Evolutionary conservation across 108 stramenopile genomes (phyloP).

Genomic region (Aurantiochytrium sp.): DNA sequence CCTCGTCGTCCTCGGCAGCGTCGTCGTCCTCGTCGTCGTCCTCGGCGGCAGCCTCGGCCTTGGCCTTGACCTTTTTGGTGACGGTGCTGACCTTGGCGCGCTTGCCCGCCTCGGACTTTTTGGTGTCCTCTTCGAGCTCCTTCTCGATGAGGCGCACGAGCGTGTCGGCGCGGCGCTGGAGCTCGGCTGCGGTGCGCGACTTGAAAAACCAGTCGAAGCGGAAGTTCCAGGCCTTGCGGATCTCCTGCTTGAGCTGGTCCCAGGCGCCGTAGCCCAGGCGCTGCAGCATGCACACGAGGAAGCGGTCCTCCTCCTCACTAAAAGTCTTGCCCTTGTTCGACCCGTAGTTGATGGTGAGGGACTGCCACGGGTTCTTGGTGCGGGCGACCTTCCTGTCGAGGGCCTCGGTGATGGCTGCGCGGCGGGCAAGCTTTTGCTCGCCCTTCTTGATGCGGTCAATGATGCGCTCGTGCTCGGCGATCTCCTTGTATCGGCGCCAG

Average conservation of each 20-base stretch:
- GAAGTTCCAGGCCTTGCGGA: conserved; percentile 88
- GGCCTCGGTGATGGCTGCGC: conserved; percentile 72
- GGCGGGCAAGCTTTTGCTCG: conserved; percentile 75
- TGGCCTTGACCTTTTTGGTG: neutral
- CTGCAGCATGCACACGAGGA: conserved; percentile 88
- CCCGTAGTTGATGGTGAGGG: conserved; percentile 75
- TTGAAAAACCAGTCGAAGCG: conserved; percentile 98
- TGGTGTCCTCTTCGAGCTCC: conserved; percentile 44
- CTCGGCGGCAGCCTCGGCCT: neutral
- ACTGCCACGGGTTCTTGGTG: conserved; percentile 54
- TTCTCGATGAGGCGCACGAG: conserved; percentile 54
- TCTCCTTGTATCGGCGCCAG: conserved; percentile 73
- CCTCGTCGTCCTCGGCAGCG: neutral
- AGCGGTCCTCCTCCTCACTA: conserved; percentile 92
- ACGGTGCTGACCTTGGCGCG: neutral
- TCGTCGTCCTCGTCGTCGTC: neutral
- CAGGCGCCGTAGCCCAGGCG: conserved; percentile 82
- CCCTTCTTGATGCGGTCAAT: conserved; percentile 81
- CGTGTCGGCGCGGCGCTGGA: conserved; percentile 80
- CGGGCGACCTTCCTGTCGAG: conserved; percentile 67
- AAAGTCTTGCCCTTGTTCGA: conserved; percentile 64
- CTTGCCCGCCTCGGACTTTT: conserved; percentile 1
- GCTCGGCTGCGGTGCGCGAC: conserved; percentile 80
- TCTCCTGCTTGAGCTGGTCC: conserved; percentile 86
- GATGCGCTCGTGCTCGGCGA: conserved; percentile 76